Percentiles rank a stretch among this genome's conserved stretches.
These are phyloP conservation scores for Xylaria sp. DNA, from an alignment of 2,329 filamentous ascomycete genomes.

Conservation along the genomic window DNA sequence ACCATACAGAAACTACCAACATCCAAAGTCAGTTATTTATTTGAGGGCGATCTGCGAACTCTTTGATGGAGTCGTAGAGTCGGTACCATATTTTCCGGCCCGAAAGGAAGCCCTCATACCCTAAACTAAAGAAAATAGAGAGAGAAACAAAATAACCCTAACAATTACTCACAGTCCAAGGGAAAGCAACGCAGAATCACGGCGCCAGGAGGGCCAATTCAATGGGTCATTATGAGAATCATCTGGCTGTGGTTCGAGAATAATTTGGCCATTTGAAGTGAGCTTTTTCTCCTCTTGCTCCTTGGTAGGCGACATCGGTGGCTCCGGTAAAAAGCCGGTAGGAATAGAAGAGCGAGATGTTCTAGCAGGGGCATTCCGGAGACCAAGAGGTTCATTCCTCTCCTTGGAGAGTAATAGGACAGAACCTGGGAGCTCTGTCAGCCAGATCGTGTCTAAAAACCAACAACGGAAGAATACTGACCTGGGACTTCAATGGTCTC, in stretches of 20 bases:
- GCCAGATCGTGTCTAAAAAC: conserved; percentile 12
- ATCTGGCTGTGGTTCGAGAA: conserved; percentile 91
- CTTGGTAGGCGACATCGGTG: conserved; percentile 43
- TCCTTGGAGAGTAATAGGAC: conserved; percentile 66
- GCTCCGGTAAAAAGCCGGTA: conserved; percentile 56
- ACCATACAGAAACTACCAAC: conserved; percentile 78
- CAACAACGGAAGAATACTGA: conserved; percentile 53
- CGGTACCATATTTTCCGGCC: not conserved
- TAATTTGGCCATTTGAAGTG: conserved; percentile 83
- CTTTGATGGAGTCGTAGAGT: not conserved
- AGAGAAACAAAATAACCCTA: not conserved
- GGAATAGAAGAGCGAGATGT: conserved; percentile 69
- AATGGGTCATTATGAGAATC: conserved; percentile 90
- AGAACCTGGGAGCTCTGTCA: conserved; percentile 59
- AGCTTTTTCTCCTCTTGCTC: conserved; percentile 70
- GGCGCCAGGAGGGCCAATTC: conserved; percentile 87
- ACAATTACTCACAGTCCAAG: conserved; percentile 70
- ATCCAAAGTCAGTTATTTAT: not conserved
- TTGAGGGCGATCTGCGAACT: not conserved
- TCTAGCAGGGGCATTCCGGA: conserved; percentile 66
- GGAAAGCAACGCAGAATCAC: conserved; percentile 82
- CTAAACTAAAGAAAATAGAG: not conserved
- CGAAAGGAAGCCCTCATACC: not conserved
- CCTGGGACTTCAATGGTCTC: conserved; percentile 89
- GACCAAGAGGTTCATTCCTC: conserved; percentile 69